phyloP scores from a whole-genome alignment of 2,329 filamentous ascomycete genomes.

The Fusarium solani-melongenae region DNA sequence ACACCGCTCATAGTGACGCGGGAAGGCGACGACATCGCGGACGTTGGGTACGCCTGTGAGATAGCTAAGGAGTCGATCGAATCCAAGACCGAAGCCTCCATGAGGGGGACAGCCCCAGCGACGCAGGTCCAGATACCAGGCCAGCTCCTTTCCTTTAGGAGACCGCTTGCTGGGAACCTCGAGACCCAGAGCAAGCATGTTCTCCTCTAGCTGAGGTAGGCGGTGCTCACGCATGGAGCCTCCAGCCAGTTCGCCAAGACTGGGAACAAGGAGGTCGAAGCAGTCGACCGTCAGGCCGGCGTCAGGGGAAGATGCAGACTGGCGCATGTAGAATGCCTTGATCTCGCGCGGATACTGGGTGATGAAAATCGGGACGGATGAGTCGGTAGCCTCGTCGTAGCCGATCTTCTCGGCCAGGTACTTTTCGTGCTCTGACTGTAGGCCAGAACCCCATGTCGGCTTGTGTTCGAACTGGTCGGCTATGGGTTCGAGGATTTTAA shows the following conservation, averaged over 20 bases:
- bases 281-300: constrained; percentile 77
- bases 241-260: constrained; percentile 86
- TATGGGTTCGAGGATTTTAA: constrained; percentile 73
- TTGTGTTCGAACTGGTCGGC: constrained; percentile 72
- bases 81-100: constrained; percentile 90
- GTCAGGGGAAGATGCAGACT: constrained; percentile 45
- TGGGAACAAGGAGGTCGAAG: constrained; percentile 89
- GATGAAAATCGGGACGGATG: constrained; percentile 81
- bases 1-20: constrained; percentile 75
- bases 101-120: constrained; percentile 93
- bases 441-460: constrained; percentile 77
- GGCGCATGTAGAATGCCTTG: constrained; percentile 85
- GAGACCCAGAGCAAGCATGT: constrained; percentile 78
- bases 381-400: constrained; percentile 56
- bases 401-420: constrained; percentile 79
- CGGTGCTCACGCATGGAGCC: constrained; percentile 91
- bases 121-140: constrained; percentile 90
- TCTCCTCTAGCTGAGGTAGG: constrained; percentile 71
- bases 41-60: constrained; percentile 84
- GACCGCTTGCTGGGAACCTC: constrained; percentile 50
- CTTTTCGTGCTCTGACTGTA: constrained; percentile 93
- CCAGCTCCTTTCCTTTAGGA: constrained; percentile 56
- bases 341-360: constrained; percentile 90
- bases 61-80: constrained; percentile 88
- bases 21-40: constrained; percentile 87